Base-by-base conservation (phyloP, 1,284 basidiomycete genomes). In the Ustilago tritici region DNA sequence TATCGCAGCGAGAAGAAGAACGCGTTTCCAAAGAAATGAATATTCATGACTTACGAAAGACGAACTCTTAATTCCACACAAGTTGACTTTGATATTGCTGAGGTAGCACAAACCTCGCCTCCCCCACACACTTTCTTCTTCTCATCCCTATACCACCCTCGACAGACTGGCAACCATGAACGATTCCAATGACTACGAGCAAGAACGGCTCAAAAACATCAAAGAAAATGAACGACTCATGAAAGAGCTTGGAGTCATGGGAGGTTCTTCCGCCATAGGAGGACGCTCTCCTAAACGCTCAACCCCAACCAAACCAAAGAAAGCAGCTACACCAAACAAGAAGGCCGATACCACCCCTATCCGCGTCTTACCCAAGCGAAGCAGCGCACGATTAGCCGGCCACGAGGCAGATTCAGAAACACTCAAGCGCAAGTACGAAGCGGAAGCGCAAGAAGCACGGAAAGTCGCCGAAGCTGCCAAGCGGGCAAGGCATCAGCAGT, bases 191-290 rank as follows among this genome's bases (percentile, higher is more conserved):
- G 76, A 78, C 47, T 78, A 78, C 63, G 84, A 85, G 78, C 61
- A 74, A 38, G 78, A 84, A 56, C 70, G 84, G 15, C 80, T 81
- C 47, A 76, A 65, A 41, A 85, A 85, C 64, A 85, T 85, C 65
- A 73, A 66, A n/a, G 74, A 81, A 36, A 85, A 85, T 80, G 78
- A 83, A 56, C 54, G 68, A 4, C 74, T 85, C 36, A 75, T 85
- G 65, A 76, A 78, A 23, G 82, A 83, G 63, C 74, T 85, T 11
- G 78, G 81, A 34, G 70, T 85, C 46, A 67, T 74, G 36, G 76
- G 74, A 10, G 82, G 82, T 7, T 70, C 76, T 15, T 72, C 75
- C 4, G 52, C 69, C 40, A 66, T 78, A 28, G 81, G 79, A 12
- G 68, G 47, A 0, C 68, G 60, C n/a, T 56, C 70, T 14, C 68